phyloP scores from a whole-genome alignment of 768 basidiomycete species.

The Leccinellum luteum region DNA sequence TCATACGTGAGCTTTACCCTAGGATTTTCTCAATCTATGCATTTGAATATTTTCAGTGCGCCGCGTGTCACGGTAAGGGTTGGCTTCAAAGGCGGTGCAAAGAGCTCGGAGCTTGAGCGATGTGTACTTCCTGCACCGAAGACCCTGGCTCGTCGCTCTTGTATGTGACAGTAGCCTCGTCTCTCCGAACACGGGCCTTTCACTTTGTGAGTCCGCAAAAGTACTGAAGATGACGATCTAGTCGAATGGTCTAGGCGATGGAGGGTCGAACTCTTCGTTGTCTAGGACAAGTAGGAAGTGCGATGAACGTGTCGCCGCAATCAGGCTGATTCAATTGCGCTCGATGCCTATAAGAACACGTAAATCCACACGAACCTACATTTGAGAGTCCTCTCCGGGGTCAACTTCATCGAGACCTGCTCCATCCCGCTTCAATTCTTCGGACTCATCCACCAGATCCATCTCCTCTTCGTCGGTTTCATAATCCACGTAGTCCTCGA shows the following conservation, averaged over 20 bases:
- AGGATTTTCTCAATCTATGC: not conserved
- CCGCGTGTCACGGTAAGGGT: not conserved
- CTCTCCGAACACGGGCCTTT: not conserved
- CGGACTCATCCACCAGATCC: slow-evolving; percentile 45
- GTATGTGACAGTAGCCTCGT: not conserved
- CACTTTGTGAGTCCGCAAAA: too few relatives aligned
- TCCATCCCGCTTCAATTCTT: slow-evolving; percentile 40
- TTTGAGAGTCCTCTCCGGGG: slow-evolving; percentile 10
- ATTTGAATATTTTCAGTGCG: not conserved
- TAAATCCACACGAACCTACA: not conserved
- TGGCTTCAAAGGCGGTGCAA: not conserved
- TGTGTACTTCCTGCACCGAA: not conserved
- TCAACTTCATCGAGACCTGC: slow-evolving; percentile 34
- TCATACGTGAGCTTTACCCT: not conserved
- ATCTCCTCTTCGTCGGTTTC: slow-evolving; percentile 43
- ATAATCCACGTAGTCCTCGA: slow-evolving; percentile 23
- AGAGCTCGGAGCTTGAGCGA: not conserved
- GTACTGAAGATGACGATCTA: not conserved
- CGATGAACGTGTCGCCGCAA: not conserved
- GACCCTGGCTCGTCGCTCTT: not conserved
- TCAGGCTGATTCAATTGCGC: not conserved
- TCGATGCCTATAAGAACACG: not conserved
- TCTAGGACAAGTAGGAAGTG: not conserved
- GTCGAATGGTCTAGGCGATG: not conserved
- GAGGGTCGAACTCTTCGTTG: not conserved